Percentiles rank a stretch among this genome's conserved stretches.
These are phyloP conservation scores for Pseudogymnoascus sp. DNA, from an alignment of 2,329 filamentous ascomycete genomes.

Conservation along the genomic window DNA sequence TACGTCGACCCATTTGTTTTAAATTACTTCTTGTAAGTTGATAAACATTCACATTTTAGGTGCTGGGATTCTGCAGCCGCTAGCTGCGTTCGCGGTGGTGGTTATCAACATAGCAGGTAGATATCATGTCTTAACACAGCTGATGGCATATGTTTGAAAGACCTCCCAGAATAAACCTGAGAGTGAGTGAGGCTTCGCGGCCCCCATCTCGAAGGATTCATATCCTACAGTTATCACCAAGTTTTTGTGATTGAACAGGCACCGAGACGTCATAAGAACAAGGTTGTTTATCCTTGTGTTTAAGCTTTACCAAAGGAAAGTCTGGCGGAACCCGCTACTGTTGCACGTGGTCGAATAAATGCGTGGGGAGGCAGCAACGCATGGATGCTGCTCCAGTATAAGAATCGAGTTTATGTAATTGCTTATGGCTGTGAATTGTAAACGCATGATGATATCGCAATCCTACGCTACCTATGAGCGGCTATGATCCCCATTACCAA, in stretches of 20 bases:
- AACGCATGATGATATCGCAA: background rate
- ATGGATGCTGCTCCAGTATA: background rate
- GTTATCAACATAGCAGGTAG: background rate
- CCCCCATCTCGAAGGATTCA: background rate
- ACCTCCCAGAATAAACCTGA: background rate
- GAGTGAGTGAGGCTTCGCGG: background rate
- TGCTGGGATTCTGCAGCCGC: background rate
- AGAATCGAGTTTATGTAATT: background rate
- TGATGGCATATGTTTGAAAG: background rate
- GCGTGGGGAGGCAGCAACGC: background rate
- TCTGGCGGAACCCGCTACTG: background rate
- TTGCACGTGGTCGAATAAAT: background rate
- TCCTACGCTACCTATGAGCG: background rate
- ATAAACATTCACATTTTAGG: background rate
- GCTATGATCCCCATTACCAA: background rate
- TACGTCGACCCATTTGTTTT: background rate
- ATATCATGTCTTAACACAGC: background rate
- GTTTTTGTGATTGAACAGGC: background rate
- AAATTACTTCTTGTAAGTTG: background rate
- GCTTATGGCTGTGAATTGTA: background rate
- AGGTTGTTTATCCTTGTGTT: background rate
- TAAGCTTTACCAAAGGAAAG: conserved; percentile 1
- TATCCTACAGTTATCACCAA: background rate
- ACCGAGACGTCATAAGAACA: background rate
- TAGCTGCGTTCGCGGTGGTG: background rate